A percentile compares a stretch with the other conserved stretches of the same genome.
phyloP scores from a whole-genome alignment of 441 rosid species.

The Cnidoscolus chayamansa region DNA sequence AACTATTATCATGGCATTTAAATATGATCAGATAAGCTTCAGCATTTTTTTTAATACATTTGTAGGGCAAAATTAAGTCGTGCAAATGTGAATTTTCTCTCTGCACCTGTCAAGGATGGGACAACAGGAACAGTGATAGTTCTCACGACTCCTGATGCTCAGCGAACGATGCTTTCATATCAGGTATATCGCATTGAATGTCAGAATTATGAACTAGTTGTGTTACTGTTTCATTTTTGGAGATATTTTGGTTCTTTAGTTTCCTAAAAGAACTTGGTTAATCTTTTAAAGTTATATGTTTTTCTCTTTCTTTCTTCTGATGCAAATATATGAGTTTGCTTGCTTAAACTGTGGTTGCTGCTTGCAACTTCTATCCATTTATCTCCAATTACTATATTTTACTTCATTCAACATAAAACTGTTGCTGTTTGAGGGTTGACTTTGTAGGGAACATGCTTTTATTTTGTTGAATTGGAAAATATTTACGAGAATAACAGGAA shows the following conservation, averaged over 20 bases:
- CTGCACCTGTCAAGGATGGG: conserved; percentile 80
- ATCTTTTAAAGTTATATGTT: too few species aligned
- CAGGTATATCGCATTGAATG: conserved; percentile 44
- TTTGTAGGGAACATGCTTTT: not conserved
- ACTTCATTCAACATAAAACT: not conserved
- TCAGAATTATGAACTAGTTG: not conserved
- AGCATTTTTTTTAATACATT: conserved; percentile 18
- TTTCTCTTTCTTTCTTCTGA: not conserved
- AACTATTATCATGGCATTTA: not conserved
- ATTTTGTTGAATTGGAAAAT: not conserved
- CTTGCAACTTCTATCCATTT: not conserved
- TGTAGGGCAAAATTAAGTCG: conserved; percentile 66
- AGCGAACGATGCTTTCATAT: conserved; percentile 95
- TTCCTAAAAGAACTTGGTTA: not conserved
- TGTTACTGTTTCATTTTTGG: conserved; percentile 6
- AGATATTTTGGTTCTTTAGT: conserved; percentile 7
- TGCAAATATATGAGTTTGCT: not conserved
- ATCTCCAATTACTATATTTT: not conserved
- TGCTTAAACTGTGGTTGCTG: not conserved
- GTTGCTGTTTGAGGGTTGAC: not conserved
- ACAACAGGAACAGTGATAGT: conserved; percentile 97
- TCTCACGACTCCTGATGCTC: conserved; percentile 95
- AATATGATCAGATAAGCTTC: not conserved
- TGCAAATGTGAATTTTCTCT: conserved; percentile 81
- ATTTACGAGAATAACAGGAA: not conserved